Percentiles rank a stretch among this genome's conserved stretches.
Conservation (phyloP, 805 yeast species). For the Suhomyces emberorum region DNA sequence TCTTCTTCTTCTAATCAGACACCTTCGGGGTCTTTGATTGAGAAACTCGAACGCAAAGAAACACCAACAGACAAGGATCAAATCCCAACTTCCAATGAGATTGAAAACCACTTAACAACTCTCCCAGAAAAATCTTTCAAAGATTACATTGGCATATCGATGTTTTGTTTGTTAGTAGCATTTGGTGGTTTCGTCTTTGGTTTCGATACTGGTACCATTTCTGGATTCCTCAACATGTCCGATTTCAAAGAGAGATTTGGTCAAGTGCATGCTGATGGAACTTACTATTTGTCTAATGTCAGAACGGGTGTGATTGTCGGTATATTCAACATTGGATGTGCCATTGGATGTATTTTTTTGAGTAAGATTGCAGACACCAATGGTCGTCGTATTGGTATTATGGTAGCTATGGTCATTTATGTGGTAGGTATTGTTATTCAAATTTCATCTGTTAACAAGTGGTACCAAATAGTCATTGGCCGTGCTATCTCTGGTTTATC, state of each 20-base stretch:
- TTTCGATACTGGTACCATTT: conserved; percentile 76
- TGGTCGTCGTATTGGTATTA: conserved; percentile 60
- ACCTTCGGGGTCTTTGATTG: conserved; percentile 3
- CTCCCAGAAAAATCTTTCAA: conserved; percentile 31
- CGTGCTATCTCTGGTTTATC: conserved; percentile 67
- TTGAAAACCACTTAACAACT: conserved; percentile 12
- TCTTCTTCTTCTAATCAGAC: conserved; percentile 1
- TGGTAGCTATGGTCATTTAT: conserved; percentile 52
- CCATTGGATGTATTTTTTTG: conserved; percentile 63
- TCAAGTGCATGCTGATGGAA: conserved; percentile 37
- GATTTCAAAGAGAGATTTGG: conserved; percentile 54
- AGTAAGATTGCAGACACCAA: conserved; percentile 54
- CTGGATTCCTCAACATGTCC: conserved; percentile 66
- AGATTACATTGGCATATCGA: conserved; percentile 32
- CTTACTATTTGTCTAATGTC: conserved; percentile 38
- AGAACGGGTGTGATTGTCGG: conserved; percentile 53
- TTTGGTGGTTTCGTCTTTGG: conserved; percentile 79
- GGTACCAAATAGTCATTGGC: conserved; percentile 67
- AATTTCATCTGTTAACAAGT: conserved; percentile 48
- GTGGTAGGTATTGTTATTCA: conserved; percentile 61
- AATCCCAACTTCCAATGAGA: conserved; percentile 4
- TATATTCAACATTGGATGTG: conserved; percentile 67
- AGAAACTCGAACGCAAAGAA: background rate
- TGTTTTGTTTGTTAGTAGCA: conserved; percentile 55
- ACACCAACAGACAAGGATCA: background rate